These are phyloP conservation scores for Suillus tomentosus DNA, from an alignment of 768 basidiomycete species.

Conservation along the genomic window DNA sequence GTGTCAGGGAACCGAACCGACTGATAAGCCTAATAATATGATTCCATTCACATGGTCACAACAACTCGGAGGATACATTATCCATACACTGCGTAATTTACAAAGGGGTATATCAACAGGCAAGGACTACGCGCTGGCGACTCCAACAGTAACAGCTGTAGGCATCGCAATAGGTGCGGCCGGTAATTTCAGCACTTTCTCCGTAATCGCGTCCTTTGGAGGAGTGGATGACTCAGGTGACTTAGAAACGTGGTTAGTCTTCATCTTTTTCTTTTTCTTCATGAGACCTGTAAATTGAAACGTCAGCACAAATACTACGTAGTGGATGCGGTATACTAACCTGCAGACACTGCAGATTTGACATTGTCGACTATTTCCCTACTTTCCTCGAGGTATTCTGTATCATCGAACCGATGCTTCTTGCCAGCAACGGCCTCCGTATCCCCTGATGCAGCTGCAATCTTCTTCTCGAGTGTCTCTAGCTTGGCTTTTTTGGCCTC, in stretches of 20 bases:
- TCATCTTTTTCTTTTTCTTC: slow-evolving; percentile 78
- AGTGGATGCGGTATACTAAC: slow-evolving; percentile 41
- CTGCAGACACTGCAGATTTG: slow-evolving; percentile 85
- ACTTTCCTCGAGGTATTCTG: slow-evolving; percentile 89
- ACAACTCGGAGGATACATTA: neutral
- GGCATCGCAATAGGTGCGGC: slow-evolving; percentile 17
- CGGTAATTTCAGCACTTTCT: slow-evolving; percentile 10
- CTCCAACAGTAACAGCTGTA: slow-evolving; percentile 17
- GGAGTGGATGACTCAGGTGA: slow-evolving; percentile 27
- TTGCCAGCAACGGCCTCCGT: slow-evolving; percentile 60
- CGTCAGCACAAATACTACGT: slow-evolving; percentile 20
- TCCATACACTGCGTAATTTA: slow-evolving; percentile 3
- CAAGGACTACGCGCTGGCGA: slow-evolving; percentile 14
- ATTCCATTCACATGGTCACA: neutral
- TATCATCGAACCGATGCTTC: slow-evolving; percentile 92
- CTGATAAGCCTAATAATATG: neutral
- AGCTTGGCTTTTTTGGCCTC: slow-evolving; percentile 83
- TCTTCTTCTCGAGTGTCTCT: slow-evolving; percentile 79
- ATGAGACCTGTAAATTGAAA: slow-evolving; percentile 54
- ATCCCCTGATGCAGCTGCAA: slow-evolving; percentile 43
- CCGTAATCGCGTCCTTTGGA: slow-evolving; percentile 9
- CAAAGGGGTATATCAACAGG: neutral
- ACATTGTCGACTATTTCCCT: slow-evolving; percentile 89
- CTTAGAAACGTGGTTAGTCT: slow-evolving; percentile 34
- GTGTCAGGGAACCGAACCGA: neutral